A percentile compares a stretch with the other conserved stretches of the same genome.
These are phyloP conservation scores for Chenopodium suecicum DNA, from an alignment of 148 eudicot species.

Conservation along the genomic window DNA sequence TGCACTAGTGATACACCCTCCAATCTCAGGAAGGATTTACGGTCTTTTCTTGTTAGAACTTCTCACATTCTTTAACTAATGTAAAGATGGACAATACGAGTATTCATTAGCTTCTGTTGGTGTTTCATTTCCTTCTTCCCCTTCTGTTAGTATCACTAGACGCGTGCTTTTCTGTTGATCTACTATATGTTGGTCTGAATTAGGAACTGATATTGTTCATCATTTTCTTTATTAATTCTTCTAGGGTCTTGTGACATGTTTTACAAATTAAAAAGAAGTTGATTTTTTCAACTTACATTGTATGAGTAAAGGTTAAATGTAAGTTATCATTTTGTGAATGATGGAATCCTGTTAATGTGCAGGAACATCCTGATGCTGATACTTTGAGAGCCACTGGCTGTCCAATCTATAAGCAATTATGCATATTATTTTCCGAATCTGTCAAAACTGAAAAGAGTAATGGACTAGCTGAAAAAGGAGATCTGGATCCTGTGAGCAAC, in stretches of 20 bases:
- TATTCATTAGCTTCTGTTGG: too few relatives aligned
- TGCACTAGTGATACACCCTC: too few relatives aligned
- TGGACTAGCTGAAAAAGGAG: slow-evolving; percentile 36
- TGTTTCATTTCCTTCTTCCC: too few relatives aligned
- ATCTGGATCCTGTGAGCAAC: slow-evolving; percentile 28
- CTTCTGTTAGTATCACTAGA: too few relatives aligned
- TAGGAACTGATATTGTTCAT: too few relatives aligned
- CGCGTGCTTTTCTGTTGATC: too few relatives aligned
- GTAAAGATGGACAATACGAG: too few relatives aligned
- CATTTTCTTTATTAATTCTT: background rate
- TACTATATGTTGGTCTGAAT: too few relatives aligned
- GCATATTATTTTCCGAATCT: slow-evolving; percentile 51
- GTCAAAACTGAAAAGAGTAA: slow-evolving; percentile 25
- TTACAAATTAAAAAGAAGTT: background rate
- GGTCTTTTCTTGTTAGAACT: too few relatives aligned
- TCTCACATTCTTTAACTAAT: too few relatives aligned
- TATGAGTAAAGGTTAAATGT: background rate
- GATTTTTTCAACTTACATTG: too few relatives aligned
- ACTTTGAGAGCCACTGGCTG: slow-evolving; percentile 56
- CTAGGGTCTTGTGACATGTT: background rate
- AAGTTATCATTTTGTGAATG: background rate
- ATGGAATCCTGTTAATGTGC: slow-evolving; percentile 5
- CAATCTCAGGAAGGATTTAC: too few relatives aligned
- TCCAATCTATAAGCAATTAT: slow-evolving; percentile 61
- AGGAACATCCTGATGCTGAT: slow-evolving; percentile 86